A percentile compares a stretch with the other conserved stretches of the same genome.
Evolutionary conservation across 805 yeast species (phyloP).

Genomic region (Zygotorulaspora florentina): DNA sequence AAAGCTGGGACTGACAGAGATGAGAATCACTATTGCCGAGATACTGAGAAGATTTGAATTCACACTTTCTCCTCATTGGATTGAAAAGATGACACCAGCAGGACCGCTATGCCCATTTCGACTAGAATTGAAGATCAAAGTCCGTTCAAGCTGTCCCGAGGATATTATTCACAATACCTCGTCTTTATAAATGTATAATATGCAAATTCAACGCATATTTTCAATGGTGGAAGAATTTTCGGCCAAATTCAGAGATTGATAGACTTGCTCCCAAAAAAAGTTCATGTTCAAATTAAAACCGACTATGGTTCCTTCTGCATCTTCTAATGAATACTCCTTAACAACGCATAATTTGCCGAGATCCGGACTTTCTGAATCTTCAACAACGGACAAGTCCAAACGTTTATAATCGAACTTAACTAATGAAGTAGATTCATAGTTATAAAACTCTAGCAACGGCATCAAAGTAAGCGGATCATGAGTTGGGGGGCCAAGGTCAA

Average conservation of each 20-base stretch:
- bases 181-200: not conserved
- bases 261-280: slow-evolving; percentile 45
- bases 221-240: slow-evolving; percentile 32
- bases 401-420: slow-evolving; percentile 22
- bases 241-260: slow-evolving; percentile 37
- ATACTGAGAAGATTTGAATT: slow-evolving; percentile 39
- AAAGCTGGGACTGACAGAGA: slow-evolving; percentile 48
- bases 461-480: slow-evolving; percentile 77
- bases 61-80: slow-evolving; percentile 42
- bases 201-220: not conserved
- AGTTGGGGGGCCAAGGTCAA: slow-evolving; percentile 61
- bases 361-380: slow-evolving; percentile 45
- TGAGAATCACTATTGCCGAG: slow-evolving; percentile 38
- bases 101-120: slow-evolving; percentile 53
- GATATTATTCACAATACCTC: too few relatives aligned
- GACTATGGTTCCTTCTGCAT: slow-evolving; percentile 38
- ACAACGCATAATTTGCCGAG: slow-evolving; percentile 51
- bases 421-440: slow-evolving; percentile 23
- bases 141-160: too few relatives aligned
- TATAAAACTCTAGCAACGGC: slow-evolving; percentile 47
- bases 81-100: slow-evolving; percentile 49
- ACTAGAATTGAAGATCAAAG: slow-evolving; percentile 30
- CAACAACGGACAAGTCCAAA: slow-evolving; percentile 26
- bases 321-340: slow-evolving; percentile 26
- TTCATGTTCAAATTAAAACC: slow-evolving; percentile 39